A percentile compares a stretch with the other conserved stretches of the same genome.
phyloP scores from a whole-genome alignment of 1,284 basidiomycete genomes.

The Malassezia arunalokei region DNA sequence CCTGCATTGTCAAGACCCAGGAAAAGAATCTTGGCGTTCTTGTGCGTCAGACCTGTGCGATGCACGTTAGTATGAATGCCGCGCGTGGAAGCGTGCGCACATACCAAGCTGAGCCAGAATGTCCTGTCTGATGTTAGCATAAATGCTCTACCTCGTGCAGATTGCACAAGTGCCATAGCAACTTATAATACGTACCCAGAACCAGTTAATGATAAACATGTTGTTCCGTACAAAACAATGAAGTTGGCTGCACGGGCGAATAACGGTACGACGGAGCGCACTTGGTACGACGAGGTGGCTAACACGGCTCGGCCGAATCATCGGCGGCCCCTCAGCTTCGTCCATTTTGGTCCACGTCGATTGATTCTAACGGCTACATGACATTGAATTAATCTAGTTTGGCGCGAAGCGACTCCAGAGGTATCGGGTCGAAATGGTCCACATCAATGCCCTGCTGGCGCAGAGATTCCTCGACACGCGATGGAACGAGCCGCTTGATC shows the following conservation, averaged over 20 bases:
- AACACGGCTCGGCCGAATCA: too few species aligned
- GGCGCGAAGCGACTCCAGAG: conserved; percentile 44
- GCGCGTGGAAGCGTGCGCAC: conserved; percentile 2
- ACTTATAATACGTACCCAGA: conserved; percentile 33
- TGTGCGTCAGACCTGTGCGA: conserved; percentile 73
- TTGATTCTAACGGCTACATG: too few species aligned
- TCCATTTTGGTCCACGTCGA: too few species aligned
- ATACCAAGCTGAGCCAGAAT: conserved; percentile 44
- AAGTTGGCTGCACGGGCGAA: too few species aligned
- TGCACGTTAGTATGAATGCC: neutral
- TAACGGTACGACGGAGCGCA: too few species aligned
- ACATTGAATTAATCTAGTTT: conserved; percentile 34
- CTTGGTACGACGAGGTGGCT: too few species aligned
- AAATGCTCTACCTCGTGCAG: neutral
- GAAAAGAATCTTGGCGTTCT: conserved; percentile 99
- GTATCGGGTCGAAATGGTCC: conserved; percentile 59
- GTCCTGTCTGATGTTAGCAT: conserved; percentile 25
- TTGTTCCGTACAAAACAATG: neutral
- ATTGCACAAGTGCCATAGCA: neutral
- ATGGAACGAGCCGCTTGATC: conserved; percentile 76
- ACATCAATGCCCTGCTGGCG: conserved; percentile 72
- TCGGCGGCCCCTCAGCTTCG: too few species aligned
- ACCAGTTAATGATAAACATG: conserved; percentile 47
- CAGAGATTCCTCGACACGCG: conserved; percentile 77
- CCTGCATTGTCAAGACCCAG: conserved; percentile 95